Evolutionary conservation across 176 grass and related monocot genomes (phyloP), one percentile per base, ranked within the genome.

Genomic region (Oryza nivara): DNA sequence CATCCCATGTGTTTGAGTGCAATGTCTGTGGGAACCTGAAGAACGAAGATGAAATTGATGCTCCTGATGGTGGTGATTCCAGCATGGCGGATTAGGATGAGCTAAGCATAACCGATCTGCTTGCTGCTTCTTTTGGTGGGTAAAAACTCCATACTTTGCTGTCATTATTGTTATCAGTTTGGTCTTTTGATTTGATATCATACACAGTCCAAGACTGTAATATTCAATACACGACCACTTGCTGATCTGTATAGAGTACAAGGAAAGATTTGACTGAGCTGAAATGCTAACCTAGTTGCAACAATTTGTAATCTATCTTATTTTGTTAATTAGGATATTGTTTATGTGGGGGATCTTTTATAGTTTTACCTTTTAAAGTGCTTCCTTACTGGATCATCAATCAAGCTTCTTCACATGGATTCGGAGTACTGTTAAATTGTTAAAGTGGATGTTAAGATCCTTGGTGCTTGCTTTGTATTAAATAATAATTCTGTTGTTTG

Each of bases 1-100:
- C 71, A 13, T 93, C 86, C 7, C 84, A 92, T 40, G 7, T 95
- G 1, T 87, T 92, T 92, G 91, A 98, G 73, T 98, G 96, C 82
- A 95, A 93, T 92, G 73, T 85, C 8, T 98, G 93, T 71, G 85
- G 91, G 44, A 47, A 40, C 11, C 32, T 95, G n/a, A 90, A n/a
- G 75, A 87, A 80, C 25, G 83, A 92, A 78, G 80, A 83, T 17
- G 76, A 84, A 65, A 73, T n/a, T 1, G 20, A 72, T 47, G 26
- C 44, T 32, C 22, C 64, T 70, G 84, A 88, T 79, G 88, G 73
- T 38, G 74, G 82, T 76, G 69, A 61, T 23, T 83, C 84, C 47
- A 68, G 30, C 73, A 87, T 92, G 91, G 44, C 34, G 3, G 60
- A 89, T 51, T 83, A 87, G 81, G 49, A 83, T 35, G 35, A 75